Evolutionary conservation across 2,329 filamentous ascomycete species (phyloP).

Genomic region (Corniculantispora saksenae): DNA sequence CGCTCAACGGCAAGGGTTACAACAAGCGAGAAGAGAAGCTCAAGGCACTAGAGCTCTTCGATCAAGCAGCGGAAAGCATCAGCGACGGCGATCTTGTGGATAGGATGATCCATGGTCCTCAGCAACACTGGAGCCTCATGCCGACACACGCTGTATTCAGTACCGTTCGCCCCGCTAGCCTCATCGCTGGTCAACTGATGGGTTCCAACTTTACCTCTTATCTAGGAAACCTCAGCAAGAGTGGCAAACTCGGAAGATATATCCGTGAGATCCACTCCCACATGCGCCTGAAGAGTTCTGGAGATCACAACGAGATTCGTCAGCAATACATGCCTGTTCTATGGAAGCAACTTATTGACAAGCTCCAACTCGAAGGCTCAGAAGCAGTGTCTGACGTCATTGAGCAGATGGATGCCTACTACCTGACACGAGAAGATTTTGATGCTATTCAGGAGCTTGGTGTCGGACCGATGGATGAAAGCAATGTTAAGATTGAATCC

Average conservation of each 20-base stretch:
- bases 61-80: constrained; percentile 90
- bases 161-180: constrained; percentile 88
- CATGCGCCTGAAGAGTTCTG: constrained; percentile 88
- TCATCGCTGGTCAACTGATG: constrained; percentile 75
- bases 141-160: constrained; percentile 94
- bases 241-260: constrained; percentile 73
- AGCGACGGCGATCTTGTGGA: constrained; percentile 96
- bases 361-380: constrained; percentile 76
- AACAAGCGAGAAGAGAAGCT: constrained; percentile 68
- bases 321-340: constrained; percentile 91
- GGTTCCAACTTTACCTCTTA: constrained; percentile 81
- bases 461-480: constrained; percentile 79
- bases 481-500: constrained; percentile 73
- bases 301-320: constrained; percentile 88
- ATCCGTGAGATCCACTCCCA: constrained; percentile 95
- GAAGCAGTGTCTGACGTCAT: constrained; percentile 82
- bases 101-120: constrained; percentile 95
- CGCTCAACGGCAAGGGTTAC: constrained; percentile 57
- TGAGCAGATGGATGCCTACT: constrained; percentile 96
- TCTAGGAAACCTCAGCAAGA: constrained; percentile 94
- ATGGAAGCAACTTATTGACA: constrained; percentile 77
- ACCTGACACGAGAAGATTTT: constrained; percentile 89
- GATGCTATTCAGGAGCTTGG: constrained; percentile 91
- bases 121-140: constrained; percentile 99
- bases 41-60: constrained; percentile 82